Conservation (phyloP, 768 basidiomycete genomes). For the Tulasnella sp. region DNA sequence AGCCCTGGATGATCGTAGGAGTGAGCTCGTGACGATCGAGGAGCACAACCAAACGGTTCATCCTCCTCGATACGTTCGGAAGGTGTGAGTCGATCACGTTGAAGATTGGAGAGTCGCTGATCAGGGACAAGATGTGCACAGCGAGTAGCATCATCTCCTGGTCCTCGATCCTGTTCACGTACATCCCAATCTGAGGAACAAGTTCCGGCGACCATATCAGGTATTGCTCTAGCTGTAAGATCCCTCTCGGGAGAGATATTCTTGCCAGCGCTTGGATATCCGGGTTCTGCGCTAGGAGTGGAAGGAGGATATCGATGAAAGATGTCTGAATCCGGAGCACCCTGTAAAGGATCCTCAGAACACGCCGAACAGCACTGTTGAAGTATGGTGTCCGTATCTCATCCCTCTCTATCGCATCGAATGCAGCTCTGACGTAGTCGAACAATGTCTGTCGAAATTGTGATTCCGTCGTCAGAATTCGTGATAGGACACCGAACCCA, state of each 20-base stretch:
- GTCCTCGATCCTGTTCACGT: slow-evolving; percentile 55
- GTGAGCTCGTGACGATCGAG: slow-evolving; percentile 75
- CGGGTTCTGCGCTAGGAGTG: slow-evolving; percentile 58
- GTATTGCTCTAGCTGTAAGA: slow-evolving; percentile 63
- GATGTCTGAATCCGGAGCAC: slow-evolving; percentile 78
- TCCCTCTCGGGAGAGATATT: slow-evolving; percentile 24
- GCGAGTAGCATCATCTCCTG: slow-evolving; percentile 64
- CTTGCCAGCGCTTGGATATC: slow-evolving; percentile 29
- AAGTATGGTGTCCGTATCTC: slow-evolving; percentile 46
- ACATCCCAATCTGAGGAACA: slow-evolving; percentile 73
- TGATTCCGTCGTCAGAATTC: slow-evolving; percentile 55
- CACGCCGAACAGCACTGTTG: slow-evolving; percentile 62
- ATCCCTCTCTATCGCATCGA: slow-evolving; percentile 63
- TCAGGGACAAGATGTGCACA: slow-evolving; percentile 59
- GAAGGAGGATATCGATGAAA: slow-evolving; percentile 81
- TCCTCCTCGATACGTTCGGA: slow-evolving; percentile 25
- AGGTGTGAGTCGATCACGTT: slow-evolving; percentile 31
- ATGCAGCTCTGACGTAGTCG: slow-evolving; percentile 69
- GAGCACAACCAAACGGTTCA: slow-evolving; percentile 65
- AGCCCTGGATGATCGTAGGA: slow-evolving; percentile 74
- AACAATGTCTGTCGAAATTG: slow-evolving; percentile 64
- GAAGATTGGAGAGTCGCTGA: slow-evolving; percentile 55
- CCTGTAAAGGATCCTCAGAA: slow-evolving; percentile 71
- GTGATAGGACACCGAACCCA: slow-evolving; percentile 76
- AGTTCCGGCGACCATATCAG: slow-evolving; percentile 58